Evolutionary conservation across 352 stramenopile species (phyloP).

Genomic region (Phytophthora cajani): DNA sequence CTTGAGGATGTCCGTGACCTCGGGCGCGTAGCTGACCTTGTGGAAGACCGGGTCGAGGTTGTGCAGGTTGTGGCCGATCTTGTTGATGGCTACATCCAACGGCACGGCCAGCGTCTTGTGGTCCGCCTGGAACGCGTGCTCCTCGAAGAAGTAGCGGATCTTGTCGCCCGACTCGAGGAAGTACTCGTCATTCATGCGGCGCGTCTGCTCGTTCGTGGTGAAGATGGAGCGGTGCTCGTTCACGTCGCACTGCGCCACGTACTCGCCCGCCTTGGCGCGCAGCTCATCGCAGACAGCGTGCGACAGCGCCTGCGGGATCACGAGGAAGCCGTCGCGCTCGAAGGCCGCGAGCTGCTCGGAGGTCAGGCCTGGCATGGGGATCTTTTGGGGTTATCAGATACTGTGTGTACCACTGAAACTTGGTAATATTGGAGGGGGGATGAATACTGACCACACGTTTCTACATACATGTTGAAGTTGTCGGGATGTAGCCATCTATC

Average conservation of each 20-base stretch:
- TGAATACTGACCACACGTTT: constrained; percentile 16
- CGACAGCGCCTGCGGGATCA: constrained; percentile 54
- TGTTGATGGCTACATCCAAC: constrained; percentile 91
- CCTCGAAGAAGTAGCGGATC: constrained; percentile 96
- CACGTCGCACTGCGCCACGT: constrained; percentile 70
- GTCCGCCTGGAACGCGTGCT: constrained; percentile 70
- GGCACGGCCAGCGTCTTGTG: constrained; percentile 74
- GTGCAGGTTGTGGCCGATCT: constrained; percentile 96
- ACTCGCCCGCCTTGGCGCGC: constrained; percentile 52
- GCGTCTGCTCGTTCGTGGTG: constrained; percentile 83
- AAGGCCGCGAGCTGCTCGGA: constrained; percentile 67
- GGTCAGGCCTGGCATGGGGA: constrained; percentile 47
- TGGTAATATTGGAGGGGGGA: constrained; percentile 7
- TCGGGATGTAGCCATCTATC: constrained; percentile 20
- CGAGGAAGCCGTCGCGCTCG: constrained; percentile 70
- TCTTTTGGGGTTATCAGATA: neutral
- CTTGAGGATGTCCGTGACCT: constrained; percentile 77
- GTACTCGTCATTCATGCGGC: constrained; percentile 90
- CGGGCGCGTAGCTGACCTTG: constrained; percentile 79
- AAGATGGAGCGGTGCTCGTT: constrained; percentile 80
- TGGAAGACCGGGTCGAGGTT: constrained; percentile 88
- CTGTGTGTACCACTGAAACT: constrained; percentile 21
- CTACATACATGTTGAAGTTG: constrained; percentile 22
- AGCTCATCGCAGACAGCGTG: constrained; percentile 59
- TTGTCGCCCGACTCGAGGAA: constrained; percentile 94